Conservation (phyloP, 2,329 filamentous ascomycete species). For the Fusarium azukiicola region DNA sequence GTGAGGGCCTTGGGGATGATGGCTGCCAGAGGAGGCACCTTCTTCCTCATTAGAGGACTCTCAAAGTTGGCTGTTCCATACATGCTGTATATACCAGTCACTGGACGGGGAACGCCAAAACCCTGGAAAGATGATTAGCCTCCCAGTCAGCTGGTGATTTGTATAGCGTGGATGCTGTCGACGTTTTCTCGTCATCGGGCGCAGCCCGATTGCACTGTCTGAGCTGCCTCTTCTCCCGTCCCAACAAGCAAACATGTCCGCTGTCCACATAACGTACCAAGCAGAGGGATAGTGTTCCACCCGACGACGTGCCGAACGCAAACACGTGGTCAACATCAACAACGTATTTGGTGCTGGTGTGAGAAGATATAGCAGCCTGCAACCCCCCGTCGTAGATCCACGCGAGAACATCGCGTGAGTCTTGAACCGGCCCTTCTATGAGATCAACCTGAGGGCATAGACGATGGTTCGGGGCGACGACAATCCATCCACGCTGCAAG, state of each 20-base stretch:
- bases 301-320: constrained; percentile 62
- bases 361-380: constrained; percentile 43
- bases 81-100: constrained; percentile 64
- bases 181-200: not conserved
- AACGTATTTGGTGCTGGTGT: constrained; percentile 33
- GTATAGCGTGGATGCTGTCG: no score
- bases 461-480: constrained; percentile 19
- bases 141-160: not conserved
- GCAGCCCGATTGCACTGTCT: no score
- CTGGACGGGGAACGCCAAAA: constrained; percentile 60
- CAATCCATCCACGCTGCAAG: constrained; percentile 19
- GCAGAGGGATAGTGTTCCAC: constrained; percentile 60
- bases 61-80: constrained; percentile 66
- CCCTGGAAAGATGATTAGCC: constrained; percentile 53
- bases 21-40: constrained; percentile 56
- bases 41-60: constrained; percentile 61
- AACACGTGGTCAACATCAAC: constrained; percentile 57
- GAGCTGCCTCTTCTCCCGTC: not conserved
- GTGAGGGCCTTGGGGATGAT: constrained; percentile 51
- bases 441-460: constrained; percentile 62
- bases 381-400: constrained; percentile 60
- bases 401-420: constrained; percentile 59
- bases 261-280: constrained; percentile 55
- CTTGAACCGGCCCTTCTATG: constrained; percentile 57
- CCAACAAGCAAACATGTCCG: not conserved